Evolutionary conservation across 345 rosid genomes (phyloP).

Genomic region (Lepidium aucheri): DNA sequence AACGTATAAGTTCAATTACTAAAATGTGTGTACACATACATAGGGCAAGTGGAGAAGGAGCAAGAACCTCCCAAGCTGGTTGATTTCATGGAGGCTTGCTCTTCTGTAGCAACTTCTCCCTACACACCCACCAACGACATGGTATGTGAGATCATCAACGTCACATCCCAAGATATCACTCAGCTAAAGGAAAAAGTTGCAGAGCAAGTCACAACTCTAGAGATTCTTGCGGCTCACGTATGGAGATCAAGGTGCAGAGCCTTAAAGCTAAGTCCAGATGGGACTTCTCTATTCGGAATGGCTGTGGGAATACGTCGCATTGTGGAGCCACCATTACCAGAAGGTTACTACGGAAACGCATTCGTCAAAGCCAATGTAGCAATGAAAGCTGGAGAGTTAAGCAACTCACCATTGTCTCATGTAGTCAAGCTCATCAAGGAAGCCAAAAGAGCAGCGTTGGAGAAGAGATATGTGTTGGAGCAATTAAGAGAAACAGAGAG

Average conservation of each 20-base stretch:
- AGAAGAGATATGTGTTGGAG: conserved; percentile 14
- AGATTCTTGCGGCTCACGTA: conserved; percentile 40
- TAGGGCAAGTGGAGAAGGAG: conserved; percentile 10
- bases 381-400: conserved; percentile 27
- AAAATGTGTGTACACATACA: background rate
- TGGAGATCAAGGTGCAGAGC: conserved; percentile 51
- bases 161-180: conserved; percentile 30
- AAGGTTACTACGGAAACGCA: conserved; percentile 55
- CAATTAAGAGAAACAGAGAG: conserved; percentile 27
- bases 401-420: conserved; percentile 19
- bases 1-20: background rate
- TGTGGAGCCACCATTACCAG: conserved; percentile 34
- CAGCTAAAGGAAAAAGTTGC: conserved; percentile 24
- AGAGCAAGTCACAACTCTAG: conserved; percentile 38
- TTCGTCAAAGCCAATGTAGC: conserved; percentile 34
- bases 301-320: conserved; percentile 35
- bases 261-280: conserved; percentile 34
- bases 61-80: conserved; percentile 2
- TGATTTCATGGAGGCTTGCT: conserved; percentile 18
- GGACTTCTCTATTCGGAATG: conserved; percentile 26
- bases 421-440: conserved; percentile 36
- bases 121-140: conserved; percentile 32
- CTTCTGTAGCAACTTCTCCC: conserved; percentile 33
- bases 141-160: conserved; percentile 28
- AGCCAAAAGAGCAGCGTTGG: conserved; percentile 25